Base-by-base conservation (phyloP, 2,329 filamentous ascomycete species). In the Xylariaceae sp. region DNA sequence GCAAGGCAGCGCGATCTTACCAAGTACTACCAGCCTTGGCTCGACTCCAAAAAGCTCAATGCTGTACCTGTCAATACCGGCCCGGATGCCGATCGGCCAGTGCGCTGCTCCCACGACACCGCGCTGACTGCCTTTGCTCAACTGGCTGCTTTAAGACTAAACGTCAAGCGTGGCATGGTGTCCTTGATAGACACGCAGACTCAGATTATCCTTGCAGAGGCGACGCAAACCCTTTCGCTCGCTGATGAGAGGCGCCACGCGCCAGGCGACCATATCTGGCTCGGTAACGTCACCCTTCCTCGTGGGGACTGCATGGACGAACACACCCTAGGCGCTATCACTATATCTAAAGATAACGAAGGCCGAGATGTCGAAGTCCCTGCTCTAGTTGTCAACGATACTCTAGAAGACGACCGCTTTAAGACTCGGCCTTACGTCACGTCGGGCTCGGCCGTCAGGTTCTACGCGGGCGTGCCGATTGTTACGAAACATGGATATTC, bases 391-490 rank as follows among this genome's bases (percentile, higher is more conserved):
- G 60, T 72, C 2, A 55, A 62, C 18, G 70, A 72, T 18, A 68
- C 65, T 11, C 59, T 64, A 18, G 48, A 67, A 26, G 71, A 73
- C 37, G 48, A 64, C 3, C 71, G 71, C 18, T 73, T 73, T 56
- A 58, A 65, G 8, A 51, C 51, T 21, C 66, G 70, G 3, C 56
- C 67, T 2, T 73, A 72, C 43, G 71, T 73, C 1, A 50, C 63
- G 0, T 64, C 62, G 13, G 68, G 70, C 27, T 62, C 65, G 5
- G 66, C 63, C 16, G 64, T 73, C 3, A 67, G 71, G n/a, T 73
- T 73, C 55, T 73, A 72, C 40, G 71, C 71, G 4, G 72, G 69
- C 16, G 84, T 86, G 0, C 85, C 85, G 0, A 81, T 89, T 48
- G 77, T 79, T 21, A 84, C 81, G 3, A 77, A 77, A 0, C 64